Evolutionary conservation across 2,329 filamentous ascomycete genomes (phyloP), one percentile per base, ranked within the genome.

Genomic region (Neonectria ditissima): DNA sequence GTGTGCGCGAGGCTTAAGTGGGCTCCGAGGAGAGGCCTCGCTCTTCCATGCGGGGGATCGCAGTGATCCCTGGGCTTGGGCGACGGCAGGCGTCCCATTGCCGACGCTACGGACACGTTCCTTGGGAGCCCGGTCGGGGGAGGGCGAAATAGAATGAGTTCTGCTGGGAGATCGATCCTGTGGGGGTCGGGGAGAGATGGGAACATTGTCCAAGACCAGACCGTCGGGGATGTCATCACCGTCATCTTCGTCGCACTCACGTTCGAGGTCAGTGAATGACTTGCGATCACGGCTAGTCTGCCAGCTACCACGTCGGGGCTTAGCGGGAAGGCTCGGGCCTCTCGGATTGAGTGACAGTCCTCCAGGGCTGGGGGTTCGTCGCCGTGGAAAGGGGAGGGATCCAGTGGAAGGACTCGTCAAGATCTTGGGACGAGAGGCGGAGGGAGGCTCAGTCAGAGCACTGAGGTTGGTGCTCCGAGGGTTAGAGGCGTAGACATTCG

Each of bases 171-270:
- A 79, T 16, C 89, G 82, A 65, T 90, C 87, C 24, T 81, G 80
- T 1, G 81, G 81, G 2, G 88, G 88, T 2, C 89, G 84, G n/a
- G 92, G 92, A 0, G 92, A 94, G 48, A 96, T 88, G 5, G 92
- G 92, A 2, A 96, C 90, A 68, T 96, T 96, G 79, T 93, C 92
- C 50, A 96, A 86, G 55, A 94, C 85, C 24, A 92, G 86, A 57
- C 92, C 92, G 26, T 94, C 92, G 0, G 92, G 92, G 30, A 96
- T 90, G 73, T 94, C 91, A 57, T 89, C 90, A 55, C 88, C 89
- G 57, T 94, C 91, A 69, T 94, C 91, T 54, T 91, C 88, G 70
- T 93, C 89, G 65, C 86, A 94, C 74, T 95, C 92, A 58, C 87
- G 86, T 75, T 96, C 92, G 55, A 93, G 82, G 72, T 94, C 88